These are phyloP conservation scores for Ilex paraguariensis DNA, from an alignment of 305 asterid species.

Conservation along the genomic window DNA sequence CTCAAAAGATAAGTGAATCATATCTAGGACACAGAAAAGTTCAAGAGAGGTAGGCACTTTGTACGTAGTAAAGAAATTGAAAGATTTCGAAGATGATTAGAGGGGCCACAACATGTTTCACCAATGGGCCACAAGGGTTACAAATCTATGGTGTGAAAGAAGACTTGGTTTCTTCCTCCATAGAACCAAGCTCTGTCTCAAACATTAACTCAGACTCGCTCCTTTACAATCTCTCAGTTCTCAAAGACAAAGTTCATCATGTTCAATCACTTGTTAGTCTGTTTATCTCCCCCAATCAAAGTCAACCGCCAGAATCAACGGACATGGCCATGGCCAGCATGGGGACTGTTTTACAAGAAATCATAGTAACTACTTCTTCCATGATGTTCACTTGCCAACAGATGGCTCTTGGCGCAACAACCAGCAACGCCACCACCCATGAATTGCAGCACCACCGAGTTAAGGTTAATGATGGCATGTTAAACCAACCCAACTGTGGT, in stretches of 20 bases:
- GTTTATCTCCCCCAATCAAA: constrained; percentile 26
- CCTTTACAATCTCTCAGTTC: constrained; percentile 54
- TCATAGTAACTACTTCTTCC: constrained; percentile 59
- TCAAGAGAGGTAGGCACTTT: neutral
- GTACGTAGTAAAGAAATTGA: no score
- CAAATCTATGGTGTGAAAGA: constrained; percentile 26
- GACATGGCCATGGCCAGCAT: constrained; percentile 39
- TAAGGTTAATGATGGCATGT: no score
- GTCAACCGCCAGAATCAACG: constrained; percentile 34
- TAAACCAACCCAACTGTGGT: no score
- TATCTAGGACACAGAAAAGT: no score
- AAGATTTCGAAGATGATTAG: constrained; percentile 26
- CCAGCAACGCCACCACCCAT: constrained; percentile 1
- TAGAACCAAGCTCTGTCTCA: constrained; percentile 16
- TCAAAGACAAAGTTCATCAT: constrained; percentile 59
- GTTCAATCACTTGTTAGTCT: constrained; percentile 49
- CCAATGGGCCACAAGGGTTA: constrained; percentile 27
- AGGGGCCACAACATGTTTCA: constrained; percentile 33
- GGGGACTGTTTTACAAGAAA: constrained; percentile 70
- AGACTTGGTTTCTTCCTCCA: constrained; percentile 19
- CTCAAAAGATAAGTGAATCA: no score
- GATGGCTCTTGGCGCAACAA: constrained; percentile 21
- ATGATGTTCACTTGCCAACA: constrained; percentile 80
- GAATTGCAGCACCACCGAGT: constrained; percentile 1
- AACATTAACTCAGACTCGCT: constrained; percentile 27